Conservation (phyloP, 306 rosid species). For the Pyrus betulifolia region DNA sequence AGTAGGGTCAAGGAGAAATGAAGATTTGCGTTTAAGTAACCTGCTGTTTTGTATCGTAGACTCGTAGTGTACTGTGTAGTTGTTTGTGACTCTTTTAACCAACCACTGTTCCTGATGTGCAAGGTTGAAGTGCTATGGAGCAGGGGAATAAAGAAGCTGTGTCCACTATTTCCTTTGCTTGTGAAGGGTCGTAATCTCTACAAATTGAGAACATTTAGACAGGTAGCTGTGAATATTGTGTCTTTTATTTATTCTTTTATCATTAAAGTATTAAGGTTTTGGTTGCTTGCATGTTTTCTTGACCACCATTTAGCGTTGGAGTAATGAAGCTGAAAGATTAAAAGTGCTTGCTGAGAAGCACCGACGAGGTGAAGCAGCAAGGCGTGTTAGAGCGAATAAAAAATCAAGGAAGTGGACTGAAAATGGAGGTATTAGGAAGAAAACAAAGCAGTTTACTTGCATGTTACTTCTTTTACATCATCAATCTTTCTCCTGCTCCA, state of each 20-base stretch:
- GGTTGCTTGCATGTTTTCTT: constrained; percentile 14
- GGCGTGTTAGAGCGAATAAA: constrained; percentile 42
- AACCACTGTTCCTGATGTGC: constrained; percentile 11
- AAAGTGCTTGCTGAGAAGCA: constrained; percentile 73
- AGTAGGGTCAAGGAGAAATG: not conserved
- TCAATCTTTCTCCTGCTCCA: not conserved
- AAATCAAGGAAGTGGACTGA: constrained; percentile 21
- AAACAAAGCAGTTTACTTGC: not conserved
- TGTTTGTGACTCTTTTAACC: not conserved
- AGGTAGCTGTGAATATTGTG: constrained; percentile 27
- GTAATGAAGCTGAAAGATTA: constrained; percentile 56
- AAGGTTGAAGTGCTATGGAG: constrained; percentile 87
- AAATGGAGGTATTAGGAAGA: constrained; percentile 30
- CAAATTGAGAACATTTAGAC: constrained; percentile 62
- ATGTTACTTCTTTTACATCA: not conserved
- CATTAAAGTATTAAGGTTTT: not conserved
- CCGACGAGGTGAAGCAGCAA: constrained; percentile 62
- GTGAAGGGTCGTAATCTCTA: constrained; percentile 87
- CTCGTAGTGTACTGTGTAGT: not conserved
- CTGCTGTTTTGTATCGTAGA: not conserved
- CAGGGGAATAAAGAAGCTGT: constrained; percentile 47
- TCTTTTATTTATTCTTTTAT: not conserved
- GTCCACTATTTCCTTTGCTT: constrained; percentile 57
- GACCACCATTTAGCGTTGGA: constrained; percentile 47
- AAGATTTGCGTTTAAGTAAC: not conserved